Evolutionary conservation across 805 yeast genomes (phyloP).

Genomic region (Metschnikowia lunata): DNA sequence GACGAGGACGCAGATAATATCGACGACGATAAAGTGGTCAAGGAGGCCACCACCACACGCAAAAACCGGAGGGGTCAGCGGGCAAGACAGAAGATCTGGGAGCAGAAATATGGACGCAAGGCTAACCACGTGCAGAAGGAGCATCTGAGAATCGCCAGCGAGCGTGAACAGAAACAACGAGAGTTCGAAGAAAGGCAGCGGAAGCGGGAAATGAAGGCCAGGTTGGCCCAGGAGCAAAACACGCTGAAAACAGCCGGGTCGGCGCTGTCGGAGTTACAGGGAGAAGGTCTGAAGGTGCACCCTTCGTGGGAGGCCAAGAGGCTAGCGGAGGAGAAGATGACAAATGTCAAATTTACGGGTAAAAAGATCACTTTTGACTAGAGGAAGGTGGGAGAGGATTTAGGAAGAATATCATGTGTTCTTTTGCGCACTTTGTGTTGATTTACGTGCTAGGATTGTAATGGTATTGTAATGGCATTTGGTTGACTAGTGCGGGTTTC

Average conservation of each 20-base stretch:
- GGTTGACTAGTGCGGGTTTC: too few species aligned
- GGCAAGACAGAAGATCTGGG: slow-evolving; percentile 97
- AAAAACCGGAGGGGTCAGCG: slow-evolving; percentile 96
- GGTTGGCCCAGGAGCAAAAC: slow-evolving; percentile 18
- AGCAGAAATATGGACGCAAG: slow-evolving; percentile 70
- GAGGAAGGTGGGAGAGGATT: not conserved
- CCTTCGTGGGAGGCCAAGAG: slow-evolving; percentile 98
- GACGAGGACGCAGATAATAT: slow-evolving; percentile 38
- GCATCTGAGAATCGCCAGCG: slow-evolving; percentile 47
- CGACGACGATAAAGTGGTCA: slow-evolving; percentile 47
- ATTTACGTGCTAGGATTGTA: too few species aligned
- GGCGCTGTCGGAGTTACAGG: not conserved
- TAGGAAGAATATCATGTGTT: too few species aligned
- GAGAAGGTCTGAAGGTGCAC: slow-evolving; percentile 43
- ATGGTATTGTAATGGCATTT: too few species aligned
- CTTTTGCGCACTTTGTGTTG: too few species aligned
- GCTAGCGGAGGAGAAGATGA: slow-evolving; percentile 60
- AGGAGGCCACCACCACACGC: slow-evolving; percentile 51
- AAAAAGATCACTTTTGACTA: slow-evolving; percentile 76
- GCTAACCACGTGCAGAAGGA: slow-evolving; percentile 84
- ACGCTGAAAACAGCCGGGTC: slow-evolving; percentile 22
- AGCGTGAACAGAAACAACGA: slow-evolving; percentile 53
- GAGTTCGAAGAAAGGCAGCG: slow-evolving; percentile 72
- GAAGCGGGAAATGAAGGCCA: slow-evolving; percentile 56
- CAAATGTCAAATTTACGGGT: slow-evolving; percentile 70